A percentile compares a stretch with the other conserved stretches of the same genome.
These are phyloP conservation scores for Pyronema domesticum DNA, from an alignment of 495 filamentous ascomycete genomes.

Conservation along the genomic window DNA sequence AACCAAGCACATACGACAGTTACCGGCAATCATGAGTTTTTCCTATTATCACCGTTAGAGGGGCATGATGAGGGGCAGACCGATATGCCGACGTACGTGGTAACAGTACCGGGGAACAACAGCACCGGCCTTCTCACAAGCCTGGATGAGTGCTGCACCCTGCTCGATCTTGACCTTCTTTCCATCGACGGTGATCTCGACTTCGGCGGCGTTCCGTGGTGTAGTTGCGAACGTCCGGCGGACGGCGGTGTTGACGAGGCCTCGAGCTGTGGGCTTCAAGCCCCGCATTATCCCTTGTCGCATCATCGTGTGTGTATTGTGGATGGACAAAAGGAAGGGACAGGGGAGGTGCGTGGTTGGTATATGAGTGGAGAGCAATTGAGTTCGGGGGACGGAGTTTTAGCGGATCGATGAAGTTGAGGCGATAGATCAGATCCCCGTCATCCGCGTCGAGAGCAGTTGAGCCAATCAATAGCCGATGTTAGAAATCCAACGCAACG, in stretches of 20 bases:
- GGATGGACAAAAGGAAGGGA: slow-evolving; percentile 6
- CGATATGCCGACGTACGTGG: slow-evolving; percentile 44
- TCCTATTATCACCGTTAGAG: slow-evolving; percentile 25
- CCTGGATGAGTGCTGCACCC: slow-evolving; percentile 92
- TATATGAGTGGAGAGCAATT: slow-evolving; percentile 1
- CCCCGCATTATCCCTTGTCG: slow-evolving; percentile 20
- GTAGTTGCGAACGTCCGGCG: slow-evolving; percentile 15
- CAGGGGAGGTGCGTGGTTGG: neutral
- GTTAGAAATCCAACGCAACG: slow-evolving; percentile 1
- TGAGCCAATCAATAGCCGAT: slow-evolving; percentile 2
- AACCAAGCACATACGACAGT: slow-evolving; percentile 98
- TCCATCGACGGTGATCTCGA: slow-evolving; percentile 24
- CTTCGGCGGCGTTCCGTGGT: slow-evolving; percentile 13
- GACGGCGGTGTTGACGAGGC: slow-evolving; percentile 9
- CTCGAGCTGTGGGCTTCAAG: slow-evolving; percentile 18
- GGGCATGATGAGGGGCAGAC: slow-evolving; percentile 13
- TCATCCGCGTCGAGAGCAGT: neutral
- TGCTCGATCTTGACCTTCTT: slow-evolving; percentile 24
- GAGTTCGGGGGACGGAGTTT: neutral
- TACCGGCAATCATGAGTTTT: slow-evolving; percentile 96
- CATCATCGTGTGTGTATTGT: slow-evolving; percentile 16
- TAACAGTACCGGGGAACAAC: slow-evolving; percentile 95
- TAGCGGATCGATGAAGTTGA: neutral
- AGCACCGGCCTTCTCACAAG: slow-evolving; percentile 89
- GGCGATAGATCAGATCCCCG: neutral